Evolutionary conservation across 192 early-diverging fungal species (phyloP).

Genomic region (Podila verticillata): DNA sequence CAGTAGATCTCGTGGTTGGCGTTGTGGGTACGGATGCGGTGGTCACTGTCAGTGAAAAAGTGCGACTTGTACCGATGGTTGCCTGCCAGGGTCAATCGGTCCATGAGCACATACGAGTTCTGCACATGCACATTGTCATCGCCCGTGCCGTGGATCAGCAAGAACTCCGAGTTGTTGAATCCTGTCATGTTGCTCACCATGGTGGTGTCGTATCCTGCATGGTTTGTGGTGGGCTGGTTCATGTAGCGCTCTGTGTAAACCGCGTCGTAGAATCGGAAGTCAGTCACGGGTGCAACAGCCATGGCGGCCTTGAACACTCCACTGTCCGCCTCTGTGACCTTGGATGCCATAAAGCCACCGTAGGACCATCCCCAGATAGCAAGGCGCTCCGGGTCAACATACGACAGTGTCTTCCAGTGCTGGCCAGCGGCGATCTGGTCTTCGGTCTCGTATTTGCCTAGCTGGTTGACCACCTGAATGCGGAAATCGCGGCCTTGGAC

Average conservation of each 20-base stretch:
- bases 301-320: slow-evolving; percentile 87
- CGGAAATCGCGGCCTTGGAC: slow-evolving; percentile 86
- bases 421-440: slow-evolving; percentile 90
- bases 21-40: slow-evolving; percentile 80
- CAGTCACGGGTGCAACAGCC: slow-evolving; percentile 96
- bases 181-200: slow-evolving; percentile 83
- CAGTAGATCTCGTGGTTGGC: slow-evolving; percentile 70
- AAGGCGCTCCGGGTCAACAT: slow-evolving; percentile 81
- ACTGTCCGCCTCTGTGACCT: slow-evolving; percentile 85
- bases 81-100: slow-evolving; percentile 74
- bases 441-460: slow-evolving; percentile 86
- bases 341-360: slow-evolving; percentile 89
- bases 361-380: slow-evolving; percentile 99
- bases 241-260: slow-evolving; percentile 98
- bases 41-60: slow-evolving; percentile 91
- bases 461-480: slow-evolving; percentile 73
- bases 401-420: slow-evolving; percentile 69
- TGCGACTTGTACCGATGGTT: slow-evolving; percentile 88
- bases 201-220: slow-evolving; percentile 79
- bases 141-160: slow-evolving; percentile 91
- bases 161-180: slow-evolving; percentile 79
- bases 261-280: slow-evolving; percentile 81
- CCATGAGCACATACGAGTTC: slow-evolving; percentile 83
- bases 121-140: slow-evolving; percentile 92
- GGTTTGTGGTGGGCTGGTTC: slow-evolving; percentile 85